Base-by-base conservation (phyloP, 768 basidiomycete species). In the Boletus eberwhitei region DNA sequence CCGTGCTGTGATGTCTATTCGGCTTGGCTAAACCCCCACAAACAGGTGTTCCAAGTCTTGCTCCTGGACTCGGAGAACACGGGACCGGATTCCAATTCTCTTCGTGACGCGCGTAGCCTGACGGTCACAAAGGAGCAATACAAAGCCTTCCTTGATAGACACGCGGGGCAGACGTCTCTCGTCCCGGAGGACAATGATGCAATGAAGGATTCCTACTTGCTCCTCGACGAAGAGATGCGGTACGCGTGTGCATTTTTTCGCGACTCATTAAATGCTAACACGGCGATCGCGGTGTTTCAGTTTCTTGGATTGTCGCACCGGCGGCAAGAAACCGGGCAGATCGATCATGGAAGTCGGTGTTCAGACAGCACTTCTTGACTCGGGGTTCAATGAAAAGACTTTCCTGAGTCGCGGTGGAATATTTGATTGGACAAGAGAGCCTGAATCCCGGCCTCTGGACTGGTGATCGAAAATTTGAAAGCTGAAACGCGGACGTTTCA, bases 141-240 rank as follows among this genome's bases (percentile, higher is more conserved):
- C 51, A 40, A 69, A 42, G 54, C 66, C 5, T 75, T 75, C 52
- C 53, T 74, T 19, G 64, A 62, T 9, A 59, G 71, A 31, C 74
- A 74, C 52, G 37, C 39, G 24, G 35, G 22, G 0, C 67, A 69
- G 37, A 14, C 35, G 5, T 67, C 59, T 32, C 69, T 75, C 17
- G 70, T 75, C 17, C 70, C 69, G 0, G 75, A 76, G 50, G 62
- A 67, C 52, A 76, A 76, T 48, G 63, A 72, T 4, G 54, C 69
- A 5, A 75, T 75, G 73, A 69, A 67, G 48, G 72, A 73, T 48
- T 74, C 73, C 2, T 74, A 74, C 52, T 54, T 76, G 21, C 63
- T 65, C 19, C 52, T 74, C 0, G 74, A 76, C 52, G 74, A 76
- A 59, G 46, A 59, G 11, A 75, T 73, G 72, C 46, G 74, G 75